Evolutionary conservation across 345 rosid species (phyloP).

Genomic region (Citrus unshiu): DNA sequence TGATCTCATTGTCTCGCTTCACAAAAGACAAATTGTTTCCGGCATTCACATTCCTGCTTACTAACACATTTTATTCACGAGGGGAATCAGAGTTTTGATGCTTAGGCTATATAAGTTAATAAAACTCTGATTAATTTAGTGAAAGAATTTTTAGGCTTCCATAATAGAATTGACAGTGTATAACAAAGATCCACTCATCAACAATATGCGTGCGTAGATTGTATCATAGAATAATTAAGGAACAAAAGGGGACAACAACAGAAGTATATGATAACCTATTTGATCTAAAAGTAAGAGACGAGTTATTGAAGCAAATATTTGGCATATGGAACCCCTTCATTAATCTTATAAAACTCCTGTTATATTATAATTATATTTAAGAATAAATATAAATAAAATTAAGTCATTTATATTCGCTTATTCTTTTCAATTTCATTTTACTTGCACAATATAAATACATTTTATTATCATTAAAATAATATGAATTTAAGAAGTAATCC

Average conservation of each 20-base stretch:
- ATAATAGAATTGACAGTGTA: neutral
- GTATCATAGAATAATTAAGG: neutral
- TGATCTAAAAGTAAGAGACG: no score
- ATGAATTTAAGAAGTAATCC: no score
- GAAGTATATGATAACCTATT: neutral
- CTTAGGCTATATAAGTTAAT: neutral
- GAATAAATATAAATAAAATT: no score
- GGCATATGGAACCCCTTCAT: no score
- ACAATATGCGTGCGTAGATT: neutral
- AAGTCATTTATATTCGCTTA: no score
- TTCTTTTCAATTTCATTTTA: no score
- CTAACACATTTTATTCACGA: neutral
- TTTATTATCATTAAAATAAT: no score
- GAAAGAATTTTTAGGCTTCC: neutral
- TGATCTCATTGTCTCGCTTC: no score
- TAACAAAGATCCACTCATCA: neutral
- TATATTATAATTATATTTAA: no score
- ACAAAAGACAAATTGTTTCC: neutral
- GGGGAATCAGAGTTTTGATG: neutral
- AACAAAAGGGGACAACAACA: neutral
- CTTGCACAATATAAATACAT: no score
- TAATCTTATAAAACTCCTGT: no score
- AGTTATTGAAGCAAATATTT: neutral
- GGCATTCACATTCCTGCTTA: neutral
- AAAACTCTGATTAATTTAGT: neutral